These are phyloP conservation scores for Kwoniella sp. DNA, from an alignment of 768 basidiomycete species.

Conservation along the genomic window DNA sequence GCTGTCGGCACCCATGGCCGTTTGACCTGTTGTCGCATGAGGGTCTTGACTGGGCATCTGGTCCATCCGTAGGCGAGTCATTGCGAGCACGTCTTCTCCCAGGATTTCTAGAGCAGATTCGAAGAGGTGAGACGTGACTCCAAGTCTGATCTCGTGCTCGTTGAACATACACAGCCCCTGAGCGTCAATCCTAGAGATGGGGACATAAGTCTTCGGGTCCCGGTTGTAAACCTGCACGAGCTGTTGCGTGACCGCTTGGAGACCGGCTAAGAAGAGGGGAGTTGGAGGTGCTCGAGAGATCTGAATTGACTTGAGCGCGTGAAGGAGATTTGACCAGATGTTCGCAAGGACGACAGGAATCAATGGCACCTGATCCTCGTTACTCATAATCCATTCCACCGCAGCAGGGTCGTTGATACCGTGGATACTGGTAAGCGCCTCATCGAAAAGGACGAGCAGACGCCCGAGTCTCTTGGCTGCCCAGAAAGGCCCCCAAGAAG, in stretches of 20 bases:
- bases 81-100: constrained; percentile 22
- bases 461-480: constrained; percentile 26
- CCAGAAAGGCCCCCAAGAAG: constrained; percentile 44
- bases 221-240: constrained; percentile 37
- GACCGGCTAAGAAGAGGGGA: constrained; percentile 25
- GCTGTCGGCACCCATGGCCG: constrained; percentile 31
- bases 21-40: neutral
- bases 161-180: constrained; percentile 15
- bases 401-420: constrained; percentile 23
- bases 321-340: constrained; percentile 39
- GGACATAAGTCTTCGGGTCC: constrained; percentile 39
- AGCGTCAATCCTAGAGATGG: constrained; percentile 26
- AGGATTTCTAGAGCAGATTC: constrained; percentile 20
- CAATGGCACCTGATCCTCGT: constrained; percentile 1
- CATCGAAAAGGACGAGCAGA: constrained; percentile 37
- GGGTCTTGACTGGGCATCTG: constrained; percentile 1
- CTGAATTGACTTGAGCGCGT: constrained; percentile 26
- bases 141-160: constrained; percentile 16
- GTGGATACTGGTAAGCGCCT: constrained; percentile 29
- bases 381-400: constrained; percentile 22
- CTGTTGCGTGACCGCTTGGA: constrained; percentile 30
- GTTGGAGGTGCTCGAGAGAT: constrained; percentile 8
- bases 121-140: constrained; percentile 13
- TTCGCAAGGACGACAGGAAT: constrained; percentile 30
- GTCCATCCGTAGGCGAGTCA: constrained; percentile 14